These are phyloP conservation scores for Aspergillus sp. DNA, from an alignment of 2,329 filamentous ascomycete genomes.

Conservation along the genomic window DNA sequence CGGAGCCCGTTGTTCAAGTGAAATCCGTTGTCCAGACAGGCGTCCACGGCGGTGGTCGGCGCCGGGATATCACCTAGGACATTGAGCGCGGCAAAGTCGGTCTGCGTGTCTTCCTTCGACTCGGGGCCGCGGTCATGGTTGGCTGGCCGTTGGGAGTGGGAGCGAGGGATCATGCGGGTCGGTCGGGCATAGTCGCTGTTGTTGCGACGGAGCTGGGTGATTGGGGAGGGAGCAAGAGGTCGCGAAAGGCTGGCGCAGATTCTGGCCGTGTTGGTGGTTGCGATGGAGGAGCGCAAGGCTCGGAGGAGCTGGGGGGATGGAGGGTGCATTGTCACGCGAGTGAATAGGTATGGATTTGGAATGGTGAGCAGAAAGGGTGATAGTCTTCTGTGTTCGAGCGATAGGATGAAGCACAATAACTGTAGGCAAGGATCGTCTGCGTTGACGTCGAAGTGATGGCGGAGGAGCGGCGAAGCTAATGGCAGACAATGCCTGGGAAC, in stretches of 20 bases:
- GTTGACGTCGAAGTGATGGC: background rate
- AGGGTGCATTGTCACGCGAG: constrained; percentile 32
- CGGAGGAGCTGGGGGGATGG: constrained; percentile 45
- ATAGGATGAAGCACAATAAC: background rate
- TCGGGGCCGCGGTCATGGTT: constrained; percentile 60
- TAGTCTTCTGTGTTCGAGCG: background rate
- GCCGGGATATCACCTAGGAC: constrained; percentile 72
- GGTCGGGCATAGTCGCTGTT: constrained; percentile 28
- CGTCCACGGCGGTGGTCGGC: constrained; percentile 80
- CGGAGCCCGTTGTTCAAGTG: constrained; percentile 77
- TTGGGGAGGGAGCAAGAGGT: constrained; percentile 5
- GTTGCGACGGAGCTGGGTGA: constrained; percentile 19
- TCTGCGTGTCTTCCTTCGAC: constrained; percentile 63
- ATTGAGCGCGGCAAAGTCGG: constrained; percentile 74
- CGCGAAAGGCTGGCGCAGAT: constrained; percentile 16
- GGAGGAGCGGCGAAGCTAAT: background rate
- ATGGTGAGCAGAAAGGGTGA: too few relatives aligned
- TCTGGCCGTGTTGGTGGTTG: constrained; percentile 10
- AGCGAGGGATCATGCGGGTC: constrained; percentile 32
- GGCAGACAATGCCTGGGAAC: background rate
- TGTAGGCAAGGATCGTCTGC: background rate
- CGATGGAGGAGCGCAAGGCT: constrained; percentile 39
- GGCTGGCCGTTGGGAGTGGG: constrained; percentile 37
- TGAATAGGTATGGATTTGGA: background rate
- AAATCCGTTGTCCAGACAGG: constrained; percentile 80